These are phyloP conservation scores for Chloroidium sp. DNA, from an alignment of 163 green algal genomes.

Conservation along the genomic window DNA sequence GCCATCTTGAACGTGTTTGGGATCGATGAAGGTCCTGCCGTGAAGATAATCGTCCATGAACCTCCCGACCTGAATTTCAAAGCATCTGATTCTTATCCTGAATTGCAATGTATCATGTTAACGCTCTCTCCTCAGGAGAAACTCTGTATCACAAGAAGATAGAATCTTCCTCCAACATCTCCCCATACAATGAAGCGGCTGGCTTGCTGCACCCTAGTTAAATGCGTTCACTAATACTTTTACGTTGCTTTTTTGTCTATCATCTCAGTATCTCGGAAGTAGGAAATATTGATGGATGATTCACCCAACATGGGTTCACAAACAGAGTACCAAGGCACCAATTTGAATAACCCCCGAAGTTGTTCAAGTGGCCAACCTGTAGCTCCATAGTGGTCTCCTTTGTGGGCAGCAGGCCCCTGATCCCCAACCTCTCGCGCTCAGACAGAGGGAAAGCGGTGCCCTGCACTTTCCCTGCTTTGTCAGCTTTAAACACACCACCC, in stretches of 20 bases:
- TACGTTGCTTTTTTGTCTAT: too few relatives aligned
- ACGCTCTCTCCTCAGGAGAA: too few relatives aligned
- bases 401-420: conserved; percentile 83
- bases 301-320: too few relatives aligned
- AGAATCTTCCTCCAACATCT: too few relatives aligned
- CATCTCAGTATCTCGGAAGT: too few relatives aligned
- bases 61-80: conserved; percentile 34
- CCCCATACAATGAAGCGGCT: background rate
- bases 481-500: too few relatives aligned
- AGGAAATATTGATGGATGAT: too few relatives aligned
- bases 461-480: conserved; percentile 13
- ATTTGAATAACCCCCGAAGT: too few relatives aligned
- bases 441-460: conserved; percentile 69
- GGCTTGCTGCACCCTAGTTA: background rate
- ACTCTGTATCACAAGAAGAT: too few relatives aligned
- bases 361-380: conserved; percentile 38
- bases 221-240: too few relatives aligned
- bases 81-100: background rate
- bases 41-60: conserved; percentile 69
- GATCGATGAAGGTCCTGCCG: conserved; percentile 42
- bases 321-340: too few relatives aligned
- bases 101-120: background rate
- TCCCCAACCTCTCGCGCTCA: conserved; percentile 79
- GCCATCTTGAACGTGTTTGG: conserved; percentile 45
- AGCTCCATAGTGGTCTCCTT: conserved; percentile 55